Percentiles rank a stretch among this genome's conserved stretches.
These are phyloP conservation scores for Colletotrichum chlorophyti DNA, from an alignment of 2,329 filamentous ascomycete genomes.

Conservation along the genomic window DNA sequence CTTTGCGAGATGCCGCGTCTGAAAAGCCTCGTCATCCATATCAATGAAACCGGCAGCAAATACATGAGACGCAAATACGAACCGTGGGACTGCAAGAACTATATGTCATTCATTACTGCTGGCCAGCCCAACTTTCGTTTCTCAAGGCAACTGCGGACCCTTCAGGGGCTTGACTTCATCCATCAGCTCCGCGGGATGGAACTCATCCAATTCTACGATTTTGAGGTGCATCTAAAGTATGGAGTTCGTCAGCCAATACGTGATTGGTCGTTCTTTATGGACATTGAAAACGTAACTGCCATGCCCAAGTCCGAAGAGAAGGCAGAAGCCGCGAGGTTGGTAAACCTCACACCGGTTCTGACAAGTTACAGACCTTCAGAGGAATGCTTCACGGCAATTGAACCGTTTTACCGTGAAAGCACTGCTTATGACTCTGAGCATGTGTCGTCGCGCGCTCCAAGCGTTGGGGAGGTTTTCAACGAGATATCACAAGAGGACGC, in stretches of 20 bases:
- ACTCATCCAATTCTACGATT: constrained; percentile 49
- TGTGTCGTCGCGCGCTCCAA: not conserved
- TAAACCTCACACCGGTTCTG: constrained; percentile 32
- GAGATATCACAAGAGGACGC: too few species aligned
- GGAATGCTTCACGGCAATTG: not conserved
- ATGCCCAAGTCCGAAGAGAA: constrained; percentile 31
- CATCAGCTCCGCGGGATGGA: constrained; percentile 50
- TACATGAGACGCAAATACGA: constrained; percentile 48
- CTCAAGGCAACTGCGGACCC: constrained; percentile 43
- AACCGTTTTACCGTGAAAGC: not conserved
- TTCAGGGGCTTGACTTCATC: constrained; percentile 54
- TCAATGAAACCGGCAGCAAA: constrained; percentile 42
- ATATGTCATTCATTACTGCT: constrained; percentile 37
- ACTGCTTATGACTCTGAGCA: constrained; percentile 8
- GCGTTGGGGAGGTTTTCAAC: too few species aligned
- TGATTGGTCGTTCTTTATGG: constrained; percentile 42
- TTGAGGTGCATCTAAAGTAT: constrained; percentile 30
- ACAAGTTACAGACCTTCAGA: not conserved
- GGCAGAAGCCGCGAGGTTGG: constrained; percentile 29
- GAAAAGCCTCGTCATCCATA: constrained; percentile 46
- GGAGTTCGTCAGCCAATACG: constrained; percentile 30
- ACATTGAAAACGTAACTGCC: constrained; percentile 36
- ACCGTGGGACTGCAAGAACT: constrained; percentile 20
- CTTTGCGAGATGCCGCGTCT: constrained; percentile 46
- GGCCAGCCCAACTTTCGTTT: constrained; percentile 48